phyloP scores from a whole-genome alignment of 2,329 filamentous ascomycete genomes.

The Juglanconis juglandina region DNA sequence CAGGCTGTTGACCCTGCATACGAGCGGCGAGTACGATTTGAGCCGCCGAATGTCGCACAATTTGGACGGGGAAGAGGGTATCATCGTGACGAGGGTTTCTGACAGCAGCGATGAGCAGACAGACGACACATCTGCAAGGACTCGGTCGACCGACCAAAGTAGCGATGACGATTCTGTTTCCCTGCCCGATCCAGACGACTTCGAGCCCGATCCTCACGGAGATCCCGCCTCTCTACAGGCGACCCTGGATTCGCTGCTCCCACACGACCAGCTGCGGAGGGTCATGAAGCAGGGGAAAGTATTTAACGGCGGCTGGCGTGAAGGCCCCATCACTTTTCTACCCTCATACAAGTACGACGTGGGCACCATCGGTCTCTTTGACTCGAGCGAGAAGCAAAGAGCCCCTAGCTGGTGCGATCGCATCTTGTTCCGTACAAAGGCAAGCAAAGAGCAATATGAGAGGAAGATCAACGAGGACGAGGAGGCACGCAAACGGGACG shows the following conservation, averaged over 20 bases:
- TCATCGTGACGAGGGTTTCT: conserved; percentile 44
- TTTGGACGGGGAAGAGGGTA: conserved; percentile 43
- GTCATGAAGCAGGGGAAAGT: conserved; percentile 73
- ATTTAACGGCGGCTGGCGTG: conserved; percentile 88
- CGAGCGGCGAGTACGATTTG: conserved; percentile 70
- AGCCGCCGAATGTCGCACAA: conserved; percentile 38
- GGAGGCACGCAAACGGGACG: conserved; percentile 67
- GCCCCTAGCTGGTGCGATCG: conserved; percentile 97
- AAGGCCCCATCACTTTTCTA: conserved; percentile 82
- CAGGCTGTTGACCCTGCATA: conserved; percentile 77
- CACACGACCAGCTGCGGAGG: conserved; percentile 80
- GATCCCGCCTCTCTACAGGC: conserved; percentile 86
- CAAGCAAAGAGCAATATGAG: conserved; percentile 65
- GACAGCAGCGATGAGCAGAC: conserved; percentile 46
- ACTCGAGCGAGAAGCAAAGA: conserved; percentile 90
- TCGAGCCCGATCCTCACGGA: conserved; percentile 62
- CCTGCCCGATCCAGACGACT: conserved; percentile 63
- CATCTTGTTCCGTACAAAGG: conserved; percentile 78
- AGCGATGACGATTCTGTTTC: conserved; percentile 39
- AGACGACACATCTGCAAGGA: conserved; percentile 30
- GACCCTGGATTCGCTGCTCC: conserved; percentile 79
- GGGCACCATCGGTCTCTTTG: conserved; percentile 87
- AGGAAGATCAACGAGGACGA: conserved; percentile 60
- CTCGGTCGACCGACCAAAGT: conserved; percentile 23
- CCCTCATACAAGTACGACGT: conserved; percentile 98